Evolutionary conservation across 1,139 yeast genomes (phyloP).

Genomic region (Geotrichum cucujoidarum): DNA sequence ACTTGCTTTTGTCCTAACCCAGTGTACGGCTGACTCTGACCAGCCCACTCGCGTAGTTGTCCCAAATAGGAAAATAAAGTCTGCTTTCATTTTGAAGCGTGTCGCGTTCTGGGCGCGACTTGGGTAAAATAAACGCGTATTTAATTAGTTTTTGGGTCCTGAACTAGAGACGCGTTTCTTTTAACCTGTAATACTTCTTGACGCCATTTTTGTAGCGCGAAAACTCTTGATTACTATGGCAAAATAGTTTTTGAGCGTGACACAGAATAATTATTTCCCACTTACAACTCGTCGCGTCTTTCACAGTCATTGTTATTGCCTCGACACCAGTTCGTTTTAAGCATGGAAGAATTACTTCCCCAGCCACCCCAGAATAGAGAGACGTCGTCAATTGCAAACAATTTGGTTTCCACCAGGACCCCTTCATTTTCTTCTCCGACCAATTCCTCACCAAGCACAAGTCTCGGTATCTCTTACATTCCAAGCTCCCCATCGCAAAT

Average conservation of each 20-base stretch:
- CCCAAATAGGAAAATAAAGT: too few species aligned
- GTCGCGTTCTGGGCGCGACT: not conserved
- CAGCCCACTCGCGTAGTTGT: too few species aligned
- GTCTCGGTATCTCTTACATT: not conserved
- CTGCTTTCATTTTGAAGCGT: too few species aligned
- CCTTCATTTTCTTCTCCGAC: not conserved
- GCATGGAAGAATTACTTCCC: not conserved
- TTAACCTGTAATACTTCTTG: too few species aligned
- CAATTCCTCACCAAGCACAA: not conserved
- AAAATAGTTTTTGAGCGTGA: not conserved
- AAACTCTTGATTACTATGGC: not conserved
- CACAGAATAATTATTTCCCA: not conserved
- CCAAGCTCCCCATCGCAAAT: slow-evolving; percentile 3
- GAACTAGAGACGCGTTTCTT: too few species aligned
- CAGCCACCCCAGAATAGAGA: not conserved
- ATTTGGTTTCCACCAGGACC: not conserved
- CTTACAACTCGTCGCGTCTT: slow-evolving; percentile 3
- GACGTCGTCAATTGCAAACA: not conserved
- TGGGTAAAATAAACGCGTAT: not conserved
- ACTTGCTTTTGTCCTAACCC: too few species aligned
- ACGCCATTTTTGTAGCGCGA: too few species aligned
- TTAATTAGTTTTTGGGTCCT: not conserved
- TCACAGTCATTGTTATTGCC: not conserved
- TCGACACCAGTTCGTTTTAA: not conserved
- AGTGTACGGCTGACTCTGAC: too few species aligned